Conservation (phyloP, 129 eudicot genomes). For the Flaveria trinervia region DNA sequence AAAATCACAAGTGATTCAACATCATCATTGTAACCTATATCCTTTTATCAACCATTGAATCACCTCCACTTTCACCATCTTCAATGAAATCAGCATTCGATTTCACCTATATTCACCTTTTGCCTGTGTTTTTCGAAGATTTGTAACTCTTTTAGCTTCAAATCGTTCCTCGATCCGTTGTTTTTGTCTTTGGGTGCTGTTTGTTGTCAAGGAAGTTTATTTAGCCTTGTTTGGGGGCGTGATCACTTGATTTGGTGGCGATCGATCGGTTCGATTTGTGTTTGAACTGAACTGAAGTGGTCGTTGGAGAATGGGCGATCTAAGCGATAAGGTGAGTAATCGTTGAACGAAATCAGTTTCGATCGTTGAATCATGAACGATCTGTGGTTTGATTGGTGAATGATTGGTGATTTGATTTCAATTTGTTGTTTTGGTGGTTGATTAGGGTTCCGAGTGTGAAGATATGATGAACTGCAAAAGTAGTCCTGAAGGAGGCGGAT, state of each 20-base stretch:
- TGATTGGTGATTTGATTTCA: neutral
- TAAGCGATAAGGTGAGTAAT: constrained; percentile 77
- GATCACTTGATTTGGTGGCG: too few relatives aligned
- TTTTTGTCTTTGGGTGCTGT: neutral
- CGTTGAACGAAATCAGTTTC: neutral
- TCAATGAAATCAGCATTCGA: neutral
- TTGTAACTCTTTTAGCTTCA: neutral
- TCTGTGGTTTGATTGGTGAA: neutral
- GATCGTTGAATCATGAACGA: neutral
- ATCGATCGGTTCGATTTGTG: constrained; percentile 12
- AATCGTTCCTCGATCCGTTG: neutral
- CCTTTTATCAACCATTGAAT: neutral
- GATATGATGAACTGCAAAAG: constrained; percentile 52
- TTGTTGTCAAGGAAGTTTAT: neutral
- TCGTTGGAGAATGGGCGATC: constrained; percentile 60
- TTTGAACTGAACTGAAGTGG: neutral
- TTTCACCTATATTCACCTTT: neutral
- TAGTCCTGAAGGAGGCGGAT: constrained; percentile 51
- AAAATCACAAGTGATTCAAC: neutral
- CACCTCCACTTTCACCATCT: constrained; percentile 2
- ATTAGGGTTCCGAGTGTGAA: constrained; percentile 63
- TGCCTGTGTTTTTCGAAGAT: neutral
- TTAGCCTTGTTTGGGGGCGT: neutral
- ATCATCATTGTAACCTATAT: neutral
- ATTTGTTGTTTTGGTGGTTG: neutral